Percentiles rank a stretch among this genome's conserved stretches.
Evolutionary conservation across 2,329 filamentous ascomycete genomes (phyloP).

Genomic region (Phyllosticta citriasiana): DNA sequence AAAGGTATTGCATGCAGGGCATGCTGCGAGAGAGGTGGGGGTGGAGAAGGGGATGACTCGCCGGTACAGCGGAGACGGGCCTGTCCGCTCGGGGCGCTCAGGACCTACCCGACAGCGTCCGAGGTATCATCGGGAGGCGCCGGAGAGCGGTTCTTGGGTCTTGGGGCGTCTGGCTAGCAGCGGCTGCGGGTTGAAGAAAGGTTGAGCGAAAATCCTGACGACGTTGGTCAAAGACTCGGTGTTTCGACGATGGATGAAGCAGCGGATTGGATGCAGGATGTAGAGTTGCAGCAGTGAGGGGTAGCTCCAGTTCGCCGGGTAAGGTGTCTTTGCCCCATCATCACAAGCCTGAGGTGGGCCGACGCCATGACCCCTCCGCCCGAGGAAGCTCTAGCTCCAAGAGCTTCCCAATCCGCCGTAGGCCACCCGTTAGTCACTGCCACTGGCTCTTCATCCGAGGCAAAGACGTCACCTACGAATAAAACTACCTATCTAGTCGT

Average conservation of each 20-base stretch:
- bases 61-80: background rate
- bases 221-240: background rate
- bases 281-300: background rate
- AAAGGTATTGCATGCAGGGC: background rate
- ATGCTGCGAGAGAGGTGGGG: background rate
- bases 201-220: background rate
- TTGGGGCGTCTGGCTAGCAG: background rate
- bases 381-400: constrained; percentile 8
- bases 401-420: background rate
- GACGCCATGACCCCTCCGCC: constrained; percentile 10
- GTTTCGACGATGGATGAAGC: background rate
- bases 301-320: background rate
- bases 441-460: constrained; percentile 4
- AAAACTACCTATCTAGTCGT: background rate
- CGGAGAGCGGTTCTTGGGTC: background rate
- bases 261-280: background rate
- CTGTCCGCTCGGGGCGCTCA: background rate
- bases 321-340: constrained; percentile 1
- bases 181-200: background rate
- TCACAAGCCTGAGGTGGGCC: constrained; percentile 2
- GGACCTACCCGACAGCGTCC: background rate
- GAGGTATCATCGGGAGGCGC: background rate
- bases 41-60: background rate
- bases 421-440: constrained; percentile 6
- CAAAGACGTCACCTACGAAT: constrained; percentile 7